Base-by-base conservation (phyloP, 1,284 basidiomycete species). In the Peniophora sp. region DNA sequence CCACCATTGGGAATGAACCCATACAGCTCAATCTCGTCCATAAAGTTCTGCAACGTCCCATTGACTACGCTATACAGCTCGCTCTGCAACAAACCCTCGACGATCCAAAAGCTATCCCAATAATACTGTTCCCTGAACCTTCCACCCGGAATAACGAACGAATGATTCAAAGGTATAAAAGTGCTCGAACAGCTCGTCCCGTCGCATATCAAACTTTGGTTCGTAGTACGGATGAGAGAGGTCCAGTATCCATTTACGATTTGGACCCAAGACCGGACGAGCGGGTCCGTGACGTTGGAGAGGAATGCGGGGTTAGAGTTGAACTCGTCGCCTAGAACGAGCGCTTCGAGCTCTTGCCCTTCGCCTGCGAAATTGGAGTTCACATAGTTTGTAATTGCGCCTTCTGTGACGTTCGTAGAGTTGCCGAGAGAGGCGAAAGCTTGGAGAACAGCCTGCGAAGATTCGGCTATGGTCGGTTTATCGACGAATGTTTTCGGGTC, bases 1-100 rank as follows among this genome's bases (percentile, higher is more conserved):
- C 92, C 92, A 12, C 94, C 94, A 61, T 97, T 97, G 1, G 93
- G 93, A 56, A 97, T 85, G 69, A 96, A 97, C 0, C 93, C 93
- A 55, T 82, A 76, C 38, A 66, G 66, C 35, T 88, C 80, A 48
- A 97, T 71, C 62, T 94, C 82, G 61, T 97, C 92, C 91, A 96
- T 93, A 61, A 97, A 94, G 70, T 96, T 95, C 58, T 89, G 80
- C 25, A 95, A 70, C 0, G 92, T 87, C 12, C 73, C 81, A 58
- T 89, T 89, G 50, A 79, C 89, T 48, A 90, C 76, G 53, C 74
- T 72, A 59, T 81, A 83, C 19, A 96, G 74, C 62, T 88, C 79
- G 2, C 88, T 92, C 61, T 86, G 72, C 44, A 97, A 71, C 32
- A 96, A 71, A 32, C 93, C 93, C 55, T 90, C 81, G 3, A 91